These are phyloP conservation scores for Neoscytalidium dimidiatum DNA, from an alignment of 2,329 filamentous ascomycete species.

Conservation along the genomic window DNA sequence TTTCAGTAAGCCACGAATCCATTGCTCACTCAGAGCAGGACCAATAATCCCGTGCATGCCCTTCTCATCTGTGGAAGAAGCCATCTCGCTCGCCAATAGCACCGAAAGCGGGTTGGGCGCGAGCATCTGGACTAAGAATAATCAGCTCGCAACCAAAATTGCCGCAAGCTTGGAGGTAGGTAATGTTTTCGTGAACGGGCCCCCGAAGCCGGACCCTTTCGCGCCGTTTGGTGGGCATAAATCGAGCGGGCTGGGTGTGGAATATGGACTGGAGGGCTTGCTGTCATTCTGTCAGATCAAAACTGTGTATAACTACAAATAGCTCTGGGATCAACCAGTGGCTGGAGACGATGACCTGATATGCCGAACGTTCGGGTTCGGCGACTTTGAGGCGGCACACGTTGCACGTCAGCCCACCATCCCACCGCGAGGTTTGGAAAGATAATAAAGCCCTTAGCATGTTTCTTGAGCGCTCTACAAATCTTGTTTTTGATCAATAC, in stretches of 20 bases:
- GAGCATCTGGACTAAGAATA: conserved; percentile 52
- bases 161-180: conserved; percentile 54
- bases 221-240: conserved; percentile 66
- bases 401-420: too few species aligned
- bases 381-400: too few species aligned
- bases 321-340: neutral
- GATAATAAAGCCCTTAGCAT: too few species aligned
- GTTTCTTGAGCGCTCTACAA: too few species aligned
- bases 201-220: conserved; percentile 30
- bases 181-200: conserved; percentile 58
- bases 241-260: conserved; percentile 61
- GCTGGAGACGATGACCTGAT: too few species aligned
- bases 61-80: conserved; percentile 26
- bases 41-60: neutral
- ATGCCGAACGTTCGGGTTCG: too few species aligned
- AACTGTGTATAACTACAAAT: neutral
- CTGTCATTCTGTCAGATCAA: neutral
- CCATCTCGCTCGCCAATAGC: conserved; percentile 46
- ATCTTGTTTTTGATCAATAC: too few species aligned
- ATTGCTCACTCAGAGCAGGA: too few species aligned
- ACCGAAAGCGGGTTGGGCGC: conserved; percentile 48
- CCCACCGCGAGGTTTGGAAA: too few species aligned
- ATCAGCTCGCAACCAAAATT: conserved; percentile 51
- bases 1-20: too few species aligned
- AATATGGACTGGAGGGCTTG: conserved; percentile 61